phyloP scores from a whole-genome alignment of 2,329 filamentous ascomycete species.

The Penicillium sumatraense region DNA sequence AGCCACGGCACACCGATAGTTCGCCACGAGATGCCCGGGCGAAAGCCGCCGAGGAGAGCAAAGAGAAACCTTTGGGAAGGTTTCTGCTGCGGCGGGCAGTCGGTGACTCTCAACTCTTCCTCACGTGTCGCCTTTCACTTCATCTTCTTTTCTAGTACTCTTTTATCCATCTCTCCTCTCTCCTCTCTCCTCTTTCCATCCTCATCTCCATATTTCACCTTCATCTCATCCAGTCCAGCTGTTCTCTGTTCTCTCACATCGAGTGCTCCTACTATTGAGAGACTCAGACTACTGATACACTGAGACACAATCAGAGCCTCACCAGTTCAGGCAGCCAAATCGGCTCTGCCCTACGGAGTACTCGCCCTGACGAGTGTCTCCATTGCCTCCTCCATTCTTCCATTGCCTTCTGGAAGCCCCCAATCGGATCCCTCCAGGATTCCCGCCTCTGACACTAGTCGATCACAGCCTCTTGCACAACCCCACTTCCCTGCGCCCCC shows the following conservation, averaged over 20 bases:
- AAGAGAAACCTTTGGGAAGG: too few relatives aligned
- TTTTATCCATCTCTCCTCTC: neutral
- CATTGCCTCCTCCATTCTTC: constrained; percentile 10
- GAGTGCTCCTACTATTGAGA: too few relatives aligned
- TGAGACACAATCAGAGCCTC: too few relatives aligned
- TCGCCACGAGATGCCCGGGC: constrained; percentile 15
- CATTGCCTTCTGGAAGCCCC: constrained; percentile 20
- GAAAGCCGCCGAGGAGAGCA: constrained; percentile 4
- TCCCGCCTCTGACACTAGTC: constrained; percentile 17
- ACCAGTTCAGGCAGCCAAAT: neutral
- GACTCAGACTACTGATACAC: too few relatives aligned
- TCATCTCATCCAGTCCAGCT: neutral
- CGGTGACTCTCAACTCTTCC: neutral
- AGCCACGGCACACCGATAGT: constrained; percentile 12
- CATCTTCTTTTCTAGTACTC: neutral
- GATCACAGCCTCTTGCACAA: constrained; percentile 19
- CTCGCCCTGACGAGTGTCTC: constrained; percentile 4
- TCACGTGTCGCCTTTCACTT: constrained; percentile 4
- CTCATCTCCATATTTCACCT: constrained; percentile 13
- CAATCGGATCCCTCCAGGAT: constrained; percentile 25
- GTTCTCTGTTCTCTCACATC: too few relatives aligned
- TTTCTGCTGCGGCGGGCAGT: too few relatives aligned
- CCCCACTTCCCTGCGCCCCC: constrained; percentile 28
- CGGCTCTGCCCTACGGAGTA: constrained; percentile 1
- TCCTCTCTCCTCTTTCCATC: neutral